Conservation (phyloP, 2,329 filamentous ascomycete species). For the Aureobasidium musti region DNA sequence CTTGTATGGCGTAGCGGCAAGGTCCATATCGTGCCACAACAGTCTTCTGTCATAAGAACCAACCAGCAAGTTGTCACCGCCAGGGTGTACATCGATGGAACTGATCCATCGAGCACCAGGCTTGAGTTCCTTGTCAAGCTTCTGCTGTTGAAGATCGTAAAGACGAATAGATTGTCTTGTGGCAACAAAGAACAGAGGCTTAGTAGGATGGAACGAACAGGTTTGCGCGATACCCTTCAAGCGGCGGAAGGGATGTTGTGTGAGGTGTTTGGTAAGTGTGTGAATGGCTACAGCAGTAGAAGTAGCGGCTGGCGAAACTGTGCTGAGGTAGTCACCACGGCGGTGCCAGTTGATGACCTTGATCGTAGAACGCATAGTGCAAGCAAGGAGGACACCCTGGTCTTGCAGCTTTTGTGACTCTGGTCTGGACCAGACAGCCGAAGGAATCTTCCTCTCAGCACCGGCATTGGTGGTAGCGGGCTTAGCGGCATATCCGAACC, state of each 20-base stretch:
- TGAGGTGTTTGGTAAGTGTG: conserved; percentile 90
- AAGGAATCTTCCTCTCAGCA: conserved; percentile 67
- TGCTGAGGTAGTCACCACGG: conserved; percentile 90
- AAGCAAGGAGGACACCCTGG: conserved; percentile 75
- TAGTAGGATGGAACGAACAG: conserved; percentile 90
- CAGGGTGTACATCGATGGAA: conserved; percentile 87
- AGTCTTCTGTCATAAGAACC: conserved; percentile 92
- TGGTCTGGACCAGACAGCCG: conserved; percentile 82
- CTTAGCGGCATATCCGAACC: conserved; percentile 88
- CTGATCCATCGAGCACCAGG: conserved; percentile 95
- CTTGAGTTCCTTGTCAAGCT: conserved; percentile 88
- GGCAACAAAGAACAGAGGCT: conserved; percentile 92
- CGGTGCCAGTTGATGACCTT: conserved; percentile 94
- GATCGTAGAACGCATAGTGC: conserved; percentile 66
- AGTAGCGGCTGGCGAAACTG: conserved; percentile 79
- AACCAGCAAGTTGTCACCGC: conserved; percentile 90
- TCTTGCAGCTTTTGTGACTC: conserved; percentile 67
- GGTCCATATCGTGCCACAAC: conserved; percentile 94
- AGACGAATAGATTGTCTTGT: conserved; percentile 90
- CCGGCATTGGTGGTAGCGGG: conserved; percentile 53
- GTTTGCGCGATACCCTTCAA: conserved; percentile 77
- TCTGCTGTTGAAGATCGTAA: conserved; percentile 90
- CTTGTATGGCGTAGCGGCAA: conserved; percentile 89
- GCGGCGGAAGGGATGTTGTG: conserved; percentile 87
- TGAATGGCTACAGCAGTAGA: conserved; percentile 82